phyloP scores from a whole-genome alignment of 83 land plant genomes.

The Thuja plicata region DNA sequence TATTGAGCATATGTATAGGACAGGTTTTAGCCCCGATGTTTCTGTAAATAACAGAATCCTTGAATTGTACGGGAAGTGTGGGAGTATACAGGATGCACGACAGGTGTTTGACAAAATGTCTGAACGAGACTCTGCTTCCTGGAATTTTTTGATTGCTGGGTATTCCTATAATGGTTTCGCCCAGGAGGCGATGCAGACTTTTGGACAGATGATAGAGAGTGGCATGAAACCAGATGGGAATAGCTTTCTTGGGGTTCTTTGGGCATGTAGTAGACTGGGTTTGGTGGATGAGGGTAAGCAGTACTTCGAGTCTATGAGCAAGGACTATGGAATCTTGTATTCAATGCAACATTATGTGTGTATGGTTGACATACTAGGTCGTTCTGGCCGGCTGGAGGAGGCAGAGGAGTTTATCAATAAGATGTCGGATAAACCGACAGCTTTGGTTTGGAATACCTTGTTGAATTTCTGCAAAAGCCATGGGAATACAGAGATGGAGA shows the following conservation, averaged over 20 bases:
- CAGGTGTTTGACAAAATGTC: conserved; percentile 34
- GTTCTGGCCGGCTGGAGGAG: conserved; percentile 38
- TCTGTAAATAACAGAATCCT: conserved; percentile 17
- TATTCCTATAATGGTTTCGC: conserved; percentile 44
- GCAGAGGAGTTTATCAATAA: conserved; percentile 35
- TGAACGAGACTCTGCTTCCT: conserved; percentile 46
- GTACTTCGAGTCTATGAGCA: conserved; percentile 45
- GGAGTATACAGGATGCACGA: conserved; percentile 33
- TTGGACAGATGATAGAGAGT: conserved; percentile 28
- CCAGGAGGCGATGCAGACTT: conserved; percentile 35
- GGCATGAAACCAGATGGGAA: conserved; percentile 46
- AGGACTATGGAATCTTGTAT: conserved; percentile 35
- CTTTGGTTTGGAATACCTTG: conserved; percentile 33
- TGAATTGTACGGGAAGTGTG: conserved; percentile 52
- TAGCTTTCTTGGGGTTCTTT: conserved; percentile 47
- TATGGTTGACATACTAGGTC: conserved; percentile 49
- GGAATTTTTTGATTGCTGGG: conserved; percentile 60
- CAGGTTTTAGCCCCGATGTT: conserved; percentile 1
- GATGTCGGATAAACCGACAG: conserved; percentile 31
- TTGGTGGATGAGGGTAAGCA: conserved; percentile 35
- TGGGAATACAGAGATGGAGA: conserved; percentile 30
- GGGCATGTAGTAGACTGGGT: conserved; percentile 48
- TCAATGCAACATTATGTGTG: conserved; percentile 43
- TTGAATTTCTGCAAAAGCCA: conserved; percentile 35
- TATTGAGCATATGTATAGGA: background rate